Evolutionary conservation across 1,139 yeast genomes (phyloP).

Genomic region (Candida neerlandica): DNA sequence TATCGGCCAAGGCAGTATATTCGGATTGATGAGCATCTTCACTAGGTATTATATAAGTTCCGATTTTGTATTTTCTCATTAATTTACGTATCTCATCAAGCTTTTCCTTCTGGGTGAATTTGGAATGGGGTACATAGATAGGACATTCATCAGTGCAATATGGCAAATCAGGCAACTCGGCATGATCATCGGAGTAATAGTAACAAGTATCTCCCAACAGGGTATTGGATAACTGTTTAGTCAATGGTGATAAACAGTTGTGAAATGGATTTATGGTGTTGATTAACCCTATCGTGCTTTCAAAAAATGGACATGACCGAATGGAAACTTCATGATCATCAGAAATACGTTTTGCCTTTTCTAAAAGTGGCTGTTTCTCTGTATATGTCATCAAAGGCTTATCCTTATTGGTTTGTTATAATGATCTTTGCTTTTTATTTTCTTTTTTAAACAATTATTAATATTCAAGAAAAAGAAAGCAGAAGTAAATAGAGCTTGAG

Average conservation of each 20-base stretch:
- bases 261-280: conserved; percentile 15
- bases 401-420: background rate
- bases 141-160: conserved; percentile 15
- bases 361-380: conserved; percentile 30
- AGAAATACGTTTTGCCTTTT: conserved; percentile 13
- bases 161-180: conserved; percentile 31
- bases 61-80: conserved; percentile 46
- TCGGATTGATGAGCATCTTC: conserved; percentile 64
- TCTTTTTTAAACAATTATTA: background rate
- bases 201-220: conserved; percentile 15
- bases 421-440: too few relatives aligned
- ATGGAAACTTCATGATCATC: conserved; percentile 24
- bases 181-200: conserved; percentile 25
- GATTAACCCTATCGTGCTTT: conserved; percentile 27
- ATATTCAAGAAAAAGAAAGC: background rate
- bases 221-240: conserved; percentile 8
- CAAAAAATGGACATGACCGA: conserved; percentile 23
- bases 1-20: conserved; percentile 53
- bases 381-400: conserved; percentile 11
- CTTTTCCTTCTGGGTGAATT: conserved; percentile 21
- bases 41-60: conserved; percentile 58
- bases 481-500: too few relatives aligned
- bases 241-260: conserved; percentile 22
- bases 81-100: conserved; percentile 36
- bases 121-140: conserved; percentile 14